These are phyloP conservation scores for Pneumocystis sp. DNA, from an alignment of 1,139 yeast species.

Conservation along the genomic window DNA sequence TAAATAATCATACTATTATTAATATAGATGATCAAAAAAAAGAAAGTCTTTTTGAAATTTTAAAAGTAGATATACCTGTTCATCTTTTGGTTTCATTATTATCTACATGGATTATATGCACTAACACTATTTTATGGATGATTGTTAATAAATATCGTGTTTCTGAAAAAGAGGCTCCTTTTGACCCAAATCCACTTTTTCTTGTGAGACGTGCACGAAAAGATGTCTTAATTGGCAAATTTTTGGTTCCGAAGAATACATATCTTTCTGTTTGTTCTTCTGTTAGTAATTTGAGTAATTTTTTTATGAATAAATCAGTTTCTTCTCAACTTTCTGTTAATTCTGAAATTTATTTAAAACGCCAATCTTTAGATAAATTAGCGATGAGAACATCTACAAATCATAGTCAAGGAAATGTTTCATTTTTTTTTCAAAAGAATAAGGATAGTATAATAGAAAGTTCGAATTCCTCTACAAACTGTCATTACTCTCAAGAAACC, in stretches of 20 bases:
- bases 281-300: neutral
- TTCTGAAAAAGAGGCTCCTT: neutral
- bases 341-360: neutral
- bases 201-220: neutral
- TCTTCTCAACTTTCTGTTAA: neutral
- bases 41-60: neutral
- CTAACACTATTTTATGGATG: neutral
- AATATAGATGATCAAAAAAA: neutral
- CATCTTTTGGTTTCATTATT: neutral
- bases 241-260: neutral
- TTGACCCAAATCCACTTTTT: neutral
- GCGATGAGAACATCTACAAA: neutral
- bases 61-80: neutral
- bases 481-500: neutral
- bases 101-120: conserved; percentile 1
- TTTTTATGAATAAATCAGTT: neutral
- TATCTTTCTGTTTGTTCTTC: neutral
- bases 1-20: neutral
- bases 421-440: neutral
- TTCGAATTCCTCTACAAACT: neutral
- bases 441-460: neutral
- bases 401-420: neutral
- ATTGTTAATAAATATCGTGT: neutral
- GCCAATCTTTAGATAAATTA: neutral
- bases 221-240: neutral